Evolutionary conservation across 2,329 filamentous ascomycete genomes (phyloP).

Genomic region (Aspergillus felis): DNA sequence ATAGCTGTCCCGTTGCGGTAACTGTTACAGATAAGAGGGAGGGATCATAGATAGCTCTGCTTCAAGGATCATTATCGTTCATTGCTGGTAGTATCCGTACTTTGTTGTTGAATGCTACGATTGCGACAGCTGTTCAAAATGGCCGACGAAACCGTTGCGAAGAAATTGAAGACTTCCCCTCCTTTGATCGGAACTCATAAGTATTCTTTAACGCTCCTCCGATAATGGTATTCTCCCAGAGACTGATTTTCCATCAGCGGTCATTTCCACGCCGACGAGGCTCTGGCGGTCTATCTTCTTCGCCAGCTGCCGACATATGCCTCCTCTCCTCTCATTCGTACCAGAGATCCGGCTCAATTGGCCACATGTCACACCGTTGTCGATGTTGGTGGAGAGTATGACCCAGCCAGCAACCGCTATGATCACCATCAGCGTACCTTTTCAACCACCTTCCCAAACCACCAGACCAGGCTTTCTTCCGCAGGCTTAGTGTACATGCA

Average conservation of each 20-base stretch:
- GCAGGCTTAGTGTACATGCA: conserved; percentile 95
- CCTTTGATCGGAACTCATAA: conserved; percentile 89
- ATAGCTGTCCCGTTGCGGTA: neutral
- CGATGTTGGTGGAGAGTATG: conserved; percentile 95
- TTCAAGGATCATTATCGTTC: neutral
- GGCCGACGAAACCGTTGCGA: conserved; percentile 65
- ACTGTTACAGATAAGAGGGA: conserved; percentile 12
- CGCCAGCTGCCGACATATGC: conserved; percentile 79
- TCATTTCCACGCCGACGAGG: conserved; percentile 98
- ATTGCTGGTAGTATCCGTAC: neutral
- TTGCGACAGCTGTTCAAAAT: conserved; percentile 52
- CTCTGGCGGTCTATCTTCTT: conserved; percentile 93
- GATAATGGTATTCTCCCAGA: conserved; percentile 3
- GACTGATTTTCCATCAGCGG: conserved; percentile 49
- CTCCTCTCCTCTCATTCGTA: conserved; percentile 72
- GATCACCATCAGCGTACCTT: conserved; percentile 98
- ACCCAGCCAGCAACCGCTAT: conserved; percentile 70
- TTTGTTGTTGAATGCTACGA: conserved; percentile 21
- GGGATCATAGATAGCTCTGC: neutral
- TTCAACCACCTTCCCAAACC: conserved; percentile 75
- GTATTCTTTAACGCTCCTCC: conserved; percentile 29
- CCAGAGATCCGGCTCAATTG: conserved; percentile 75
- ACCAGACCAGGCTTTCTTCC: conserved; percentile 83
- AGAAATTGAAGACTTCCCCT: conserved; percentile 75
- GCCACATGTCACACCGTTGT: conserved; percentile 88